Evolutionary conservation across 192 early-diverging fungal genomes (phyloP).

Genomic region (Rhizoclosmatium sp.): DNA sequence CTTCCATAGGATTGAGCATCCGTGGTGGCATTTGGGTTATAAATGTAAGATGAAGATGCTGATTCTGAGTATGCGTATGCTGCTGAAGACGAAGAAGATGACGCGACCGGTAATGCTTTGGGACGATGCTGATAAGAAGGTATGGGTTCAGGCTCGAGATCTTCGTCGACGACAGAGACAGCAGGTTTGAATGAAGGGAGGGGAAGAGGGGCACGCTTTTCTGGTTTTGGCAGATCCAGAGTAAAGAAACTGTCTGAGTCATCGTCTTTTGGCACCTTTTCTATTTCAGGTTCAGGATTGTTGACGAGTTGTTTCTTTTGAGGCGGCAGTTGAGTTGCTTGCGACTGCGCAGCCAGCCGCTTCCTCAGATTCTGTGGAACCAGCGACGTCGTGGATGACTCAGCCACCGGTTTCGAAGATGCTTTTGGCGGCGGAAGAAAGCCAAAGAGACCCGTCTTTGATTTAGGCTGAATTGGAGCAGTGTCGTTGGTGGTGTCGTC

Average conservation of each 20-base stretch:
- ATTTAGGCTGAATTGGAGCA: no score
- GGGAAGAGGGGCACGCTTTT: neutral
- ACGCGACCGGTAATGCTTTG: neutral
- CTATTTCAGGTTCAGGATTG: neutral
- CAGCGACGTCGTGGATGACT: neutral
- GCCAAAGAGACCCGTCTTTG: constrained; percentile 11
- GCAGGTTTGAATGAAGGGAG: constrained; percentile 15
- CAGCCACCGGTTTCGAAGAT: neutral
- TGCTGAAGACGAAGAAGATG: neutral
- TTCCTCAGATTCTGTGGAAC: constrained; percentile 15
- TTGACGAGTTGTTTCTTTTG: neutral
- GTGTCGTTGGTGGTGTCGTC: neutral
- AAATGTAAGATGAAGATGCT: constrained; percentile 22
- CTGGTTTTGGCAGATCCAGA: neutral
- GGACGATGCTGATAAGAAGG: neutral
- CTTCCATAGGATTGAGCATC: neutral
- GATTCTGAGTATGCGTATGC: constrained; percentile 19
- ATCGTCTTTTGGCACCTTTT: neutral
- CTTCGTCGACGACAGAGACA: neutral
- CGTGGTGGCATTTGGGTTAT: neutral
- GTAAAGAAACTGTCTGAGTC: constrained; percentile 26
- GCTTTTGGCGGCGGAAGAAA: constrained; percentile 26
- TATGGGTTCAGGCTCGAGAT: neutral
- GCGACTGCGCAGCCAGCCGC: neutral
- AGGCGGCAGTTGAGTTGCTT: neutral